Evolutionary conservation across 2,329 filamentous ascomycete species (phyloP).

Genomic region (Stagonosporopsis cucurbitacearum): DNA sequence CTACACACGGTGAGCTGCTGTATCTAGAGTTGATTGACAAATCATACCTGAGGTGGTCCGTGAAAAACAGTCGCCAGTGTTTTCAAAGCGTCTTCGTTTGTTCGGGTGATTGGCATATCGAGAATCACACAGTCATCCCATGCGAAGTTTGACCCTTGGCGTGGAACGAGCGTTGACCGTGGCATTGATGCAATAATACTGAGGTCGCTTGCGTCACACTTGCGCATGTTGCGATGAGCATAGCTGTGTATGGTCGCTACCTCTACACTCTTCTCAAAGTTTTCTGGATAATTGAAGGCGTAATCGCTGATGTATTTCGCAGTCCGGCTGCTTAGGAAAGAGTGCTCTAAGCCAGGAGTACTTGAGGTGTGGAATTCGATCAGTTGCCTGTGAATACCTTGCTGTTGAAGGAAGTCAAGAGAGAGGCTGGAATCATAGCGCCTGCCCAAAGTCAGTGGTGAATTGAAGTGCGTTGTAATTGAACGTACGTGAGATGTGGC

Average conservation of each 20-base stretch:
- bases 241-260: conserved; percentile 56
- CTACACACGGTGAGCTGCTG: conserved; percentile 12
- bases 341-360: conserved; percentile 58
- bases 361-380: conserved; percentile 58
- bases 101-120: conserved; percentile 58
- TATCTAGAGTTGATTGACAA: neutral
- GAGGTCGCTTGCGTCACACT: conserved; percentile 62
- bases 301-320: conserved; percentile 66
- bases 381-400: conserved; percentile 59
- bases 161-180: conserved; percentile 59
- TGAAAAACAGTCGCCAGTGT: conserved; percentile 63
- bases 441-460: conserved; percentile 22
- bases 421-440: conserved; percentile 50
- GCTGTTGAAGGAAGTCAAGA: conserved; percentile 61
- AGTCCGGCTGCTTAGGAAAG: conserved; percentile 61
- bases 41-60: conserved; percentile 52
- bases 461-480: neutral
- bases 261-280: conserved; percentile 58
- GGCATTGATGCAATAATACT: conserved; percentile 65
- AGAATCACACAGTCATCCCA: conserved; percentile 52
- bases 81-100: conserved; percentile 61
- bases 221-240: conserved; percentile 58
- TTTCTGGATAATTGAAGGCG: conserved; percentile 60
- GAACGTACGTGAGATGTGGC: conserved; percentile 39
- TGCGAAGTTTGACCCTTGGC: conserved; percentile 44